Evolutionary conservation across 2,329 filamentous ascomycete species (phyloP).

Genomic region (Aspergillus carbonarius): DNA sequence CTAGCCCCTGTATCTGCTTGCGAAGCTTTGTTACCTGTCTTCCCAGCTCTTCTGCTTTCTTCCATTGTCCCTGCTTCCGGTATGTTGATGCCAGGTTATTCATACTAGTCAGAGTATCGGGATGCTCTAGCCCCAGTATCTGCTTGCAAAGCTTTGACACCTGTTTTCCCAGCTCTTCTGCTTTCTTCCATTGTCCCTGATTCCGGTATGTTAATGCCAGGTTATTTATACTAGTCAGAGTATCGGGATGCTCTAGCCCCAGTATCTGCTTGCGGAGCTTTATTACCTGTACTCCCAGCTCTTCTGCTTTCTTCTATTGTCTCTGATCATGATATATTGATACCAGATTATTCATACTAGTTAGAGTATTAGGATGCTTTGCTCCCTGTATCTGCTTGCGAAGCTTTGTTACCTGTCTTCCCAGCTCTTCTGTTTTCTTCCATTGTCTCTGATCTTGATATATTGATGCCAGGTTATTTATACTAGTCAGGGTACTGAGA

Average conservation of each 20-base stretch:
- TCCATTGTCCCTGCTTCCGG: too few species aligned
- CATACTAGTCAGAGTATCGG: background rate
- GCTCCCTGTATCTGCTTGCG: background rate
- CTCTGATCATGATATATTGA: background rate
- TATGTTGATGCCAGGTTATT: too few species aligned
- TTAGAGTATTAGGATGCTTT: background rate
- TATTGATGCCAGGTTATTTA: background rate
- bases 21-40: background rate
- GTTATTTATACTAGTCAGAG: too few species aligned
- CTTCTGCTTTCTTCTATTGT: background rate
- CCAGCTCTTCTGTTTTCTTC: background rate
- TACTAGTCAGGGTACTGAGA: background rate
- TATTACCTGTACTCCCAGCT: too few species aligned
- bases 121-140: background rate
- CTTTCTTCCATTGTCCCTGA: too few species aligned
- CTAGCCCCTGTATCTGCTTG: background rate
- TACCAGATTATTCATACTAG: background rate
- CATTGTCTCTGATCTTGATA: background rate
- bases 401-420: background rate
- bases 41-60: background rate
- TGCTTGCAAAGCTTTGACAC: background rate
- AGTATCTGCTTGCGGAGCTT: too few species aligned
- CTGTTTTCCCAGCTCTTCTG: too few species aligned
- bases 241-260: too few species aligned
- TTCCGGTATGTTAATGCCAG: too few species aligned